Evolutionary conservation across 2,329 filamentous ascomycete genomes (phyloP).

Genomic region (Aschersonia sp.): DNA sequence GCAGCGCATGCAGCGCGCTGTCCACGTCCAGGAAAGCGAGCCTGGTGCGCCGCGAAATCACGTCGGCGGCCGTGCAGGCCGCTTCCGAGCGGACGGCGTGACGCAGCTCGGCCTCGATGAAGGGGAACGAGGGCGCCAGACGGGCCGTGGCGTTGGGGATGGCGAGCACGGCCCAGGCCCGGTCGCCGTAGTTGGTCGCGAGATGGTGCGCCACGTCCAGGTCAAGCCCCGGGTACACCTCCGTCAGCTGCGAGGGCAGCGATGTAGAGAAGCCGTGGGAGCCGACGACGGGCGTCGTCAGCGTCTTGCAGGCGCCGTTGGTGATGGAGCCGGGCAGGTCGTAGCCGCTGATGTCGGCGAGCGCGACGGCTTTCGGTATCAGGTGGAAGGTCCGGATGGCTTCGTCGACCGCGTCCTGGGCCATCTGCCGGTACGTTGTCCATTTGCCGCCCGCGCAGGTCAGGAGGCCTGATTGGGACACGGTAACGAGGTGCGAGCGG

Average conservation of each 20-base stretch:
- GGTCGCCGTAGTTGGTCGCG: slow-evolving; percentile 29
- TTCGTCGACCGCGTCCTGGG: slow-evolving; percentile 71
- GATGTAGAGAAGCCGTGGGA: slow-evolving; percentile 50
- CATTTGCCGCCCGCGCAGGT: slow-evolving; percentile 77
- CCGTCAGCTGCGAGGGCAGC: slow-evolving; percentile 18
- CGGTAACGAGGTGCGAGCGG: slow-evolving; percentile 65
- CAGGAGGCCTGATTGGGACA: slow-evolving; percentile 59
- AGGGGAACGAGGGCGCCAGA: slow-evolving; percentile 52
- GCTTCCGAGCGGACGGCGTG: slow-evolving; percentile 61
- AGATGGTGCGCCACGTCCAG: slow-evolving; percentile 26
- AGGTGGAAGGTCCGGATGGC: slow-evolving; percentile 54
- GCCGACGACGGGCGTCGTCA: slow-evolving; percentile 57
- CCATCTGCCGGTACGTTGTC: slow-evolving; percentile 84
- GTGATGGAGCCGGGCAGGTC: slow-evolving; percentile 31
- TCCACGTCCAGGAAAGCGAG: slow-evolving; percentile 65
- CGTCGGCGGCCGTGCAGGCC: slow-evolving; percentile 56
- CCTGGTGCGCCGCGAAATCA: slow-evolving; percentile 55
- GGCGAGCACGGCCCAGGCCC: slow-evolving; percentile 58
- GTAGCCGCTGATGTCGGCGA: slow-evolving; percentile 54
- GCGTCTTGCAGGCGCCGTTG: slow-evolving; percentile 61
- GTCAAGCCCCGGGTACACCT: slow-evolving; percentile 20
- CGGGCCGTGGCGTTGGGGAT: slow-evolving; percentile 22
- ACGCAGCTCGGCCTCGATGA: slow-evolving; percentile 58
- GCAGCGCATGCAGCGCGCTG: slow-evolving; percentile 53
- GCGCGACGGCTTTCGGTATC: slow-evolving; percentile 30